Conservation (phyloP, 2,329 filamentous ascomycete genomes). For the Sarocladiaceae sp. region DNA sequence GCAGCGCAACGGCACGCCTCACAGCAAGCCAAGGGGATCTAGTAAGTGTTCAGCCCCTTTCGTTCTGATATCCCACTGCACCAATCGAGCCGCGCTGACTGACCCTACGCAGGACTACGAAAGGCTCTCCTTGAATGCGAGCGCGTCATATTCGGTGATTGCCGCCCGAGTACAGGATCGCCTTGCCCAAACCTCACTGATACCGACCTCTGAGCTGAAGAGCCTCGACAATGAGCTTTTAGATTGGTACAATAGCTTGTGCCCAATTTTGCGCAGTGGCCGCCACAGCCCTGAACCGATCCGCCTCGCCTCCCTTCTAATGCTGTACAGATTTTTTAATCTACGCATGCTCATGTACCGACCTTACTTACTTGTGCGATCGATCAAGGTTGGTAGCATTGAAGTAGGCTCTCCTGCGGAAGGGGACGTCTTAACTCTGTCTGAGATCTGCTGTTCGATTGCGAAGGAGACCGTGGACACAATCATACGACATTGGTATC, state of each 20-base stretch:
- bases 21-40: too few species aligned
- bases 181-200: conserved; percentile 1
- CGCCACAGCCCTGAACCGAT: not conserved
- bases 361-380: not conserved
- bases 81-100: too few species aligned
- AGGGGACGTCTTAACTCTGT: not conserved
- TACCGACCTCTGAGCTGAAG: not conserved
- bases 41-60: too few species aligned
- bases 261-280: not conserved
- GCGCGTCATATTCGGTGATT: not conserved
- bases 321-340: not conserved
- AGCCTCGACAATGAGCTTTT: conserved; percentile 7
- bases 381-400: not conserved
- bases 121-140: not conserved
- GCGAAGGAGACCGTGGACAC: conserved; percentile 1
- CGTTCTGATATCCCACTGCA: too few species aligned
- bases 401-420: not conserved
- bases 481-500: conserved; percentile 3
- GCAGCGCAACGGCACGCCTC: too few species aligned
- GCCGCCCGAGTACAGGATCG: conserved; percentile 7
- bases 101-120: conserved; percentile 1
- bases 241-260: not conserved
- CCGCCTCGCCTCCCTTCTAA: not conserved
- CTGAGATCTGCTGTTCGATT: conserved; percentile 2
- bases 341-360: conserved; percentile 5